Evolutionary conservation across 2,329 filamentous ascomycete genomes (phyloP), one percentile per base, ranked within the genome.

Genomic region (Monilinia fructigena): DNA sequence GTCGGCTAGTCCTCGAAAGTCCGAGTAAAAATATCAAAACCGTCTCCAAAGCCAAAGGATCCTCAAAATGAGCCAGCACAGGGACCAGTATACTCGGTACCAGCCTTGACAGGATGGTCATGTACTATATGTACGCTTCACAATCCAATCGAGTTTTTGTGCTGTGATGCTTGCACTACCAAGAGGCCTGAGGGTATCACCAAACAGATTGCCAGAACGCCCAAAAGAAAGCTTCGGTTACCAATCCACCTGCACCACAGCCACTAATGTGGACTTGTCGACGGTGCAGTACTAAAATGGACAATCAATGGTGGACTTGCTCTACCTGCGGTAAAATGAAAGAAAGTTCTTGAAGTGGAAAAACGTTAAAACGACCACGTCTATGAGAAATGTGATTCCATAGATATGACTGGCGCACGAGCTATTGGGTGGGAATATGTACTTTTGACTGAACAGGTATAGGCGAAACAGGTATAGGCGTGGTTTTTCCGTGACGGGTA

Each of bases 221-320:
- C 23, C 23, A 56, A 11, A 69, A 58, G 56, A 66, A 47, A 23
- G 54, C 31, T 35, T 35, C 42, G 5, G 59, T 58, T 12, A 62
- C 65, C 16, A 64, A 72, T 53, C 67, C 65, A 55, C 35, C 63
- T 47, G 42, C 58, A 35, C 18, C 69, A 48, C 70, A 68, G 62
- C 23, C 59, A 31, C 50, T 72, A 47, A 73, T 72, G 2, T 87
- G 85, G 85, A 77, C 77, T 42, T 87, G 85, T 70, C 50, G 47
- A 42, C 79, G 79, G 65, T 87, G 85, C 69, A 80, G 80, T 11
- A 82, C 79, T 2, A 74, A 77, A 35, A 83, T 86, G 78, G 82
- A 85, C 66, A 76, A 78, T 55, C 79, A 81, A 69, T 86, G 83
- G 82, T 86, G 84, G 84, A 83, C 81, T 31, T 87, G 85, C 70